Percentiles rank a stretch among this genome's conserved stretches.
These are phyloP conservation scores for Groenewaldozyma auringiensis DNA, from an alignment of 1,139 yeast genomes.

Conservation along the genomic window DNA sequence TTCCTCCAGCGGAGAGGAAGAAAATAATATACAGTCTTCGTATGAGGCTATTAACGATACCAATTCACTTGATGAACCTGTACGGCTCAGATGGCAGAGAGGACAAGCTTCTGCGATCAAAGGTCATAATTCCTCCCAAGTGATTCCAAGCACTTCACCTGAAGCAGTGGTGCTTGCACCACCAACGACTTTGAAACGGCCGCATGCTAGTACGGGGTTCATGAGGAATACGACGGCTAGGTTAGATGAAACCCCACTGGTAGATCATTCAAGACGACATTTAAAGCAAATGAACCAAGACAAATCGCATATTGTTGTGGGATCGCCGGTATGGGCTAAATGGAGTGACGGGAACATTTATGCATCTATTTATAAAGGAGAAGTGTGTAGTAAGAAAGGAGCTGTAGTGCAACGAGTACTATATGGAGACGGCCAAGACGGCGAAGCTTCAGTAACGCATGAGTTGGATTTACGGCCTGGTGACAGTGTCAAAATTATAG, in stretches of 20 bases:
- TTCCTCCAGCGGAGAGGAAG: background rate
- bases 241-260: background rate
- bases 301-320: background rate
- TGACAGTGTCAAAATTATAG: background rate
- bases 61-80: background rate
- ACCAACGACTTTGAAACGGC: background rate
- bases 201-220: background rate
- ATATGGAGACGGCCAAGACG: background rate
- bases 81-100: background rate
- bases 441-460: constrained; percentile 5
- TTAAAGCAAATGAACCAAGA: background rate
- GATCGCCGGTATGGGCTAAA: background rate
- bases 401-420: background rate
- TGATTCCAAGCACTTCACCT: constrained; percentile 4
- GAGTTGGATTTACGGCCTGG: constrained; percentile 1
- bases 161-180: background rate
- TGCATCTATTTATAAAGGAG: background rate
- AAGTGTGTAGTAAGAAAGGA: background rate
- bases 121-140: background rate
- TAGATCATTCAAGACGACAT: background rate
- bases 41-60: background rate
- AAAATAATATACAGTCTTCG: background rate
- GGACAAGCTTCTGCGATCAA: background rate
- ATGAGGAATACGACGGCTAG: background rate
- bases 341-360: constrained; percentile 1